These are phyloP conservation scores for Neonectria neomacrospora DNA, from an alignment of 2,329 filamentous ascomycete genomes.

Conservation along the genomic window DNA sequence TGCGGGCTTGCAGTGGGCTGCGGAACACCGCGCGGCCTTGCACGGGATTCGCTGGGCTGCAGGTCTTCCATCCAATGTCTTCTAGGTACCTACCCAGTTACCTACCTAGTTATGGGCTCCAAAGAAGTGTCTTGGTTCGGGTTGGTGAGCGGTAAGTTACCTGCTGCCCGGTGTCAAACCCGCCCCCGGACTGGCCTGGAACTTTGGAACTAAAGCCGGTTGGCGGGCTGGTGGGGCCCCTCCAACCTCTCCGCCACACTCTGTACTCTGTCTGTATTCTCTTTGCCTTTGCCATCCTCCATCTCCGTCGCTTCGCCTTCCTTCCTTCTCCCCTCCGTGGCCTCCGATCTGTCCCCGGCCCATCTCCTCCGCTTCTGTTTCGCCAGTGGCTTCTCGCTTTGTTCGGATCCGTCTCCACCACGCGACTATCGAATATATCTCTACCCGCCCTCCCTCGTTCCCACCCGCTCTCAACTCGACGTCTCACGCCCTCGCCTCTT, in stretches of 20 bases:
- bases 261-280: neutral
- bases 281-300: neutral
- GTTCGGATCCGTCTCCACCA: neutral
- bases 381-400: neutral
- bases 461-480: slow-evolving; percentile 3
- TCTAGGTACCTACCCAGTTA: too few species aligned
- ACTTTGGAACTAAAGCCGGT: neutral
- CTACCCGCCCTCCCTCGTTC: slow-evolving; percentile 1
- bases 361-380: neutral
- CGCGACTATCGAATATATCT: slow-evolving; percentile 13
- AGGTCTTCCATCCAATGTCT: neutral
- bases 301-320: neutral
- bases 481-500: neutral
- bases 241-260: slow-evolving; percentile 9
- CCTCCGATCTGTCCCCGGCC: neutral
- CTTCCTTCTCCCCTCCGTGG: neutral
- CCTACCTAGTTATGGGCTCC: too few species aligned
- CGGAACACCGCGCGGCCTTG: slow-evolving; percentile 5
- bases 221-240: neutral
- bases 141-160: neutral
- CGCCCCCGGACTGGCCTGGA: neutral
- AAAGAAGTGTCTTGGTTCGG: too few species aligned
- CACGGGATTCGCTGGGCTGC: neutral
- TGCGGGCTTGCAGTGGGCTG: slow-evolving; percentile 1
- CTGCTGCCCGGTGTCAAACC: neutral